Conservation (phyloP, 1,139 yeast genomes). For the Taphrina communis region DNA sequence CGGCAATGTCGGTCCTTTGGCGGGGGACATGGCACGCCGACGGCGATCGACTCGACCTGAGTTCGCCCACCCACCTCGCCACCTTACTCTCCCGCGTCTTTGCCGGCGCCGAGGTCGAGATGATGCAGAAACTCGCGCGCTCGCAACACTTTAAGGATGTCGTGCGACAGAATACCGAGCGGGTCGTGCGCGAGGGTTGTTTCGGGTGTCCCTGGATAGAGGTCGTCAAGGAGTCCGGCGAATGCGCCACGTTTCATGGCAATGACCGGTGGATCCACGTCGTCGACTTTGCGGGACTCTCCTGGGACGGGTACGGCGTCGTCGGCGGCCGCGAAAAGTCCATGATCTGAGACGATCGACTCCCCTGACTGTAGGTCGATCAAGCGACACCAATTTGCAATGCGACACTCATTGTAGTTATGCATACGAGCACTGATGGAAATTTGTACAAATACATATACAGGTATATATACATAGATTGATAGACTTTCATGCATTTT, state of each 20-base stretch:
- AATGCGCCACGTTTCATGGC: not conserved
- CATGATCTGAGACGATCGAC: not conserved
- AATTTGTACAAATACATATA: not conserved
- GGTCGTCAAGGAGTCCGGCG: slow-evolving; percentile 26
- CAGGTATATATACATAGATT: not conserved
- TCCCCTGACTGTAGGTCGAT: no score
- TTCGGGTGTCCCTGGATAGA: slow-evolving; percentile 22
- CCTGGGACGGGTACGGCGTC: slow-evolving; percentile 25
- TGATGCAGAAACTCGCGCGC: slow-evolving; percentile 9
- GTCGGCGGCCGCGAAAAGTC: slow-evolving; percentile 15
- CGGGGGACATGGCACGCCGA: not conserved
- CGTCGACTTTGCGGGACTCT: slow-evolving; percentile 14
- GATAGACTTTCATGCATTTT: not conserved
- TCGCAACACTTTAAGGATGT: slow-evolving; percentile 4
- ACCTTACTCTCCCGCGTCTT: slow-evolving; percentile 25
- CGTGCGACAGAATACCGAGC: slow-evolving; percentile 3
- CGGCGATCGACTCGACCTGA: slow-evolving; percentile 13
- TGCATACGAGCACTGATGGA: no score
- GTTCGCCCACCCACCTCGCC: not conserved
- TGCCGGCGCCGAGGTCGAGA: slow-evolving; percentile 24
- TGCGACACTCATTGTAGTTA: no score
- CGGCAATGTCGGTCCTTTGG: slow-evolving; percentile 18
- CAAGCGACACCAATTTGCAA: no score
- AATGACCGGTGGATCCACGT: slow-evolving; percentile 23
- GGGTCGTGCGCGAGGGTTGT: slow-evolving; percentile 6